Conservation (phyloP, 1,139 yeast species). For the Scheffersomyces cryptocercus region DNA sequence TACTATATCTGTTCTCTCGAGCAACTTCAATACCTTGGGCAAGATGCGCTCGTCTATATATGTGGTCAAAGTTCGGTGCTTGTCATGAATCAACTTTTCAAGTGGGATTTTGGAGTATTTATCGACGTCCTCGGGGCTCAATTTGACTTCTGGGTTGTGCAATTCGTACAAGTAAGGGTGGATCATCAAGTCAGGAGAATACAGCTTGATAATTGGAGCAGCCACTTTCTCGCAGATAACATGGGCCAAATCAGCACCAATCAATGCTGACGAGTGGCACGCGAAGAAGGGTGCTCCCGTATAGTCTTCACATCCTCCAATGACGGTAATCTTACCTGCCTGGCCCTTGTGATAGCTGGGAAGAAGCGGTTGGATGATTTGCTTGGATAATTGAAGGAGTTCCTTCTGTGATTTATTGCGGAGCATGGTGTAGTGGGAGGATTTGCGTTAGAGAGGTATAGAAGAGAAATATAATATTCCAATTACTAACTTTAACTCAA, state of each 20-base stretch:
- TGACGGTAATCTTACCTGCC: conserved; percentile 81
- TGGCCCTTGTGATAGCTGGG: conserved; percentile 87
- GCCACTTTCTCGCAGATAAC: conserved; percentile 80
- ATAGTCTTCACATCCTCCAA: conserved; percentile 94
- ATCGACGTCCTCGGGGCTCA: conserved; percentile 16
- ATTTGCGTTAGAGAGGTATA: too few relatives aligned
- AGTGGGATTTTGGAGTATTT: conserved; percentile 14
- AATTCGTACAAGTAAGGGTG: conserved; percentile 74
- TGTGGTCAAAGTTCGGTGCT: conserved; percentile 19
- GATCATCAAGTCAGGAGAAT: conserved; percentile 93
- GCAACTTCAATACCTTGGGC: conserved; percentile 53
- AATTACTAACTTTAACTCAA: not conserved
- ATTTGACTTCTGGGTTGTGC: conserved; percentile 14
- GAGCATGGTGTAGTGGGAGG: conserved; percentile 9
- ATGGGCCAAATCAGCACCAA: conserved; percentile 90
- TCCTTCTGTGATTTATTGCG: conserved; percentile 43
- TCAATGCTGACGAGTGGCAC: conserved; percentile 77
- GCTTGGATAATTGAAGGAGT: conserved; percentile 47
- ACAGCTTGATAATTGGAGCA: conserved; percentile 77
- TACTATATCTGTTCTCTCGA: conserved; percentile 74
- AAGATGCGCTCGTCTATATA: conserved; percentile 47
- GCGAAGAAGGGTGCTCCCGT: conserved; percentile 97
- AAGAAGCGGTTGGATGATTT: conserved; percentile 73
- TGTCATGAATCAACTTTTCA: conserved; percentile 18
- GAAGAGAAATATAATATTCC: not conserved